Evolutionary conservation across 371 early-diverging fungal genomes (phyloP).

Genomic region (Rhizopus microsporus): DNA sequence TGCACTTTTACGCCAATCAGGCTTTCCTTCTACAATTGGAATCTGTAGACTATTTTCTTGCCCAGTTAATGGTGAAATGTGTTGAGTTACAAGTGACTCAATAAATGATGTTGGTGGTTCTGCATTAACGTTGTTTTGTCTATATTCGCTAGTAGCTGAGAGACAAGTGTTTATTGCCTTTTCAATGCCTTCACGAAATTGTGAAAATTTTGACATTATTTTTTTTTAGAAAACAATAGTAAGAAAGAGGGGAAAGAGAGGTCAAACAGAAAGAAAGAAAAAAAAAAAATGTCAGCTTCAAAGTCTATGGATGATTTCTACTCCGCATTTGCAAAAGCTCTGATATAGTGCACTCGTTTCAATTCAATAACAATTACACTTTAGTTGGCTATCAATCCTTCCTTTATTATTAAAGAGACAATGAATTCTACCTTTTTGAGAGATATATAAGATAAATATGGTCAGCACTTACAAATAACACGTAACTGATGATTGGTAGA

Average conservation of each 20-base stretch:
- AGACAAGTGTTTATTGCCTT: constrained; percentile 19
- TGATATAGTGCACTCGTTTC: too few species aligned
- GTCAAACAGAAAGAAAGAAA: not conserved
- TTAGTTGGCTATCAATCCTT: too few species aligned
- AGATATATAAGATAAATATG: too few species aligned
- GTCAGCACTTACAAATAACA: too few species aligned
- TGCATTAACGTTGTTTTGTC: not conserved
- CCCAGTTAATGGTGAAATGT: constrained; percentile 27
- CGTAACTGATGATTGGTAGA: too few species aligned
- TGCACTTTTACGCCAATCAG: constrained; percentile 48
- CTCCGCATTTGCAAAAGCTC: too few species aligned
- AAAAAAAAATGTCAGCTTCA: not conserved
- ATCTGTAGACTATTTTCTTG: constrained; percentile 23
- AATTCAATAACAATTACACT: too few species aligned
- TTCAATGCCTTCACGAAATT: constrained; percentile 15
- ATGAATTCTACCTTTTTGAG: too few species aligned
- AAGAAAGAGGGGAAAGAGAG: not conserved
- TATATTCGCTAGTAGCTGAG: constrained; percentile 1
- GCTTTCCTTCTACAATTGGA: constrained; percentile 18
- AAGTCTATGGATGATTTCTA: too few species aligned
- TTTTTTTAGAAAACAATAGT: not conserved
- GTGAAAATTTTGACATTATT: constrained; percentile 27
- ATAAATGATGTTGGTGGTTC: constrained; percentile 18
- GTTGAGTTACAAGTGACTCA: constrained; percentile 17
- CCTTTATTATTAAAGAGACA: too few species aligned